Base-by-base conservation (phyloP, 2,329 filamentous ascomycete genomes). In the Chaetomiaceae sp. region DNA sequence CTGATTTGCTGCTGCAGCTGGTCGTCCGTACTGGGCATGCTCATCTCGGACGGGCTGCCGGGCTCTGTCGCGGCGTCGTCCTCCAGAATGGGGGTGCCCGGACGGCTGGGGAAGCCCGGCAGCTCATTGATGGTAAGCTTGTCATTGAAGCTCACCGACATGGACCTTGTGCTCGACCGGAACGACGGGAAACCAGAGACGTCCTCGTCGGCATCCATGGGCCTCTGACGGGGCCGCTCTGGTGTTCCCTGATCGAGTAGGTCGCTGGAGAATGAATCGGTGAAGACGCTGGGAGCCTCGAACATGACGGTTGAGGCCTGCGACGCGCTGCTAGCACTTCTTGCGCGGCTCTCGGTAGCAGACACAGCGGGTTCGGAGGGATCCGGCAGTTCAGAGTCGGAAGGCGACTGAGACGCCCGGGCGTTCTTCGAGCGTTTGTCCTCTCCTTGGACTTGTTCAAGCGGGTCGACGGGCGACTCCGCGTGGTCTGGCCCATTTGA, bases 1-100 rank as follows among this genome's bases (percentile, higher is more conserved):
- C 82, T 87, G 45, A 95, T 91, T 66, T 91, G 89, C 58, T 85
- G 82, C 60, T 90, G 88, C 14, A 95, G 76, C 52, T 89, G 81
- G 59, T 89, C 84, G 58, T 87, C 83, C 0, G 78, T 72, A 48
- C 69, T 71, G 51, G 71, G 71, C 4, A 68, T 60, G 45, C 68
- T 69, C 59, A 64, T 63, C 27, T 70, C 67, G 22, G 67, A 64
- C 0, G 72, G 69, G 51, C 65, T 72, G 36, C 63, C 62, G 5
- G 67, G 66, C 1, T 70, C 65, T 38, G 70, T 66, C 9, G 68
- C 65, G 11, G 80, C 77, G 22, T 73, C 72, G 34, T 76, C 76
- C n/a, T 78, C 74, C 4, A 71, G 59, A 22, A 74, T 75, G 0
- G 75, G 72, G 12, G 72, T 74, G 34, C 69, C 72, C 2, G 71